Base-by-base conservation (phyloP, 1,284 basidiomycete genomes). In the Austroboletus novae-zelandiae region DNA sequence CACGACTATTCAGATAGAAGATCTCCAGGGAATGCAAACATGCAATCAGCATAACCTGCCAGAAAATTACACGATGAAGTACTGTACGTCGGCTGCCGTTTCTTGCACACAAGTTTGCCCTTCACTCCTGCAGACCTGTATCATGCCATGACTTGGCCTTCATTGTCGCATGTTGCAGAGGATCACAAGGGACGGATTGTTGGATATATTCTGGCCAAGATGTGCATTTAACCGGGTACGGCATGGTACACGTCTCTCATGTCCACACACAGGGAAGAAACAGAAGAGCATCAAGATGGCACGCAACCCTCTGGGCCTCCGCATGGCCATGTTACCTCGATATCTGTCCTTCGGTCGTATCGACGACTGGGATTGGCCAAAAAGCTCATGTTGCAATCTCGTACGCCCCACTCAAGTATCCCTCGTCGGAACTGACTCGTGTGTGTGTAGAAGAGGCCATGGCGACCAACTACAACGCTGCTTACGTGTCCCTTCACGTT, bases 201-300 rank as follows among this genome's bases (percentile, higher is more conserved):
- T 5, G 96, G 96, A 36, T 98, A 99, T 70, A 98, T 98, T 54
- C 77, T 98, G 27, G 96, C 93, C 17, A 98, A 98, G 74, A 98
- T 99, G 96, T 94, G 71, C 60, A 69, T 65, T 17, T 18, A 25
- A 17, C 45, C 44, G 15, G 30, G 46, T 39, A 36, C 30, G 47
- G 39, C 18, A 9, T 17, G 32, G 9, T 39, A 9, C 40, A n/a
- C 14, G 9, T 37, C 20, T 51, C 53, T 56, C 14, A 64, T 34
- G 34, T 30, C n/a, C 20, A 27, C 47, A 14, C 23, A n/a, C 62
- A 89, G 86, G 86, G 65, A 69, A 44, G 58, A 64, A 39, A 42
- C 45, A 7, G 66, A 70, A 36, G 68, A 70, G n/a, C 50, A 53
- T 44, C 57, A 51, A 30, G 56, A 58, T 14, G 61, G 58, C 8